Conservation (phyloP, 225 moss, liverwort and hornwort species). For the Antitrichia curtipendula region DNA sequence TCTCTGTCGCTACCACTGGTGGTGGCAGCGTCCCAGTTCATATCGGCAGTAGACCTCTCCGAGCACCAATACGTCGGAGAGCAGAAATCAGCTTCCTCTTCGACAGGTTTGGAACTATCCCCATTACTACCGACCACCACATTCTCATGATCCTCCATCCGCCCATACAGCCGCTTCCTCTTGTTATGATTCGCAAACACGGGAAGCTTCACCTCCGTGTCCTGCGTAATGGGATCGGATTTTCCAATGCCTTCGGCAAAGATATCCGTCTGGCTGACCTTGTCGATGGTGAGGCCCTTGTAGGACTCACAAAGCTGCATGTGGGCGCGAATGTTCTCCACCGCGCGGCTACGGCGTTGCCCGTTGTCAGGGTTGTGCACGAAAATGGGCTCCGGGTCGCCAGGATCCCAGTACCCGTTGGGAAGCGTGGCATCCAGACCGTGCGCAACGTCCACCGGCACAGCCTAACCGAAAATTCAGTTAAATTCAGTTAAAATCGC, state of each 20-base stretch:
- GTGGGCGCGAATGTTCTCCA: constrained; percentile 27
- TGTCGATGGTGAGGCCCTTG: constrained; percentile 14
- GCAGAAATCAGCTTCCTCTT: not conserved
- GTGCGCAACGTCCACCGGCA: not conserved
- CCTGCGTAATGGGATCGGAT: not conserved
- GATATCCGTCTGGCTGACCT: constrained; percentile 1
- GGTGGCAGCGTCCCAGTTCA: not conserved
- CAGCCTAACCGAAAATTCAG: not conserved
- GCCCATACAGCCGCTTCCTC: constrained; percentile 18
- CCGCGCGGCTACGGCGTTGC: constrained; percentile 10
- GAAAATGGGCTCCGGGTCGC: constrained; percentile 19
- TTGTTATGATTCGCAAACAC: constrained; percentile 21
- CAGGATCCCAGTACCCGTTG: constrained; percentile 2
- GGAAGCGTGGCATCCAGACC: not conserved
- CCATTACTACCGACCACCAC: not conserved
- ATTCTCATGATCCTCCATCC: not conserved
- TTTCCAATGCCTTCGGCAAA: not conserved
- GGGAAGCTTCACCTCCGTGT: constrained; percentile 17
- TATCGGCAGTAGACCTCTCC: not conserved
- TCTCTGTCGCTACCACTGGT: not conserved
- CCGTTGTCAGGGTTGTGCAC: constrained; percentile 20
- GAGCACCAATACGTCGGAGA: not conserved
- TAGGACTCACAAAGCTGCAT: constrained; percentile 24
- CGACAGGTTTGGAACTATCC: not conserved
- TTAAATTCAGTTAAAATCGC: not conserved